phyloP scores from a whole-genome alignment of 2,329 filamentous ascomycete species.

The Aspergillus udagawae region DNA sequence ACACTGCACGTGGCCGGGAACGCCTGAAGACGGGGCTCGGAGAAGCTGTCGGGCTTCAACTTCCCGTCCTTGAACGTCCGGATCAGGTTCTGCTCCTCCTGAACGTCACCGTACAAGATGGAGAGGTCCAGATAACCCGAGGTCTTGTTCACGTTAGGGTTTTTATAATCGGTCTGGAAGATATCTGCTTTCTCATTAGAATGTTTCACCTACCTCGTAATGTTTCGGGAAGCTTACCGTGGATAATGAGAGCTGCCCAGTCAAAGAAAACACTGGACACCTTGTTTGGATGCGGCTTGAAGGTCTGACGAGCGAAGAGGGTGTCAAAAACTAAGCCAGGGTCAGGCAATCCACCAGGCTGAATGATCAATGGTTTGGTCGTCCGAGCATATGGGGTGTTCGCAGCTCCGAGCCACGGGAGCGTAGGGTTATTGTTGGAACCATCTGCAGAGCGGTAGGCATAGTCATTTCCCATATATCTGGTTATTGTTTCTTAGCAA shows the following conservation, averaged over 20 bases:
- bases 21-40: slow-evolving; percentile 65
- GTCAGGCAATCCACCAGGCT: slow-evolving; percentile 65
- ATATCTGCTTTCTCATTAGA: slow-evolving; percentile 46
- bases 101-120: slow-evolving; percentile 63
- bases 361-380: slow-evolving; percentile 55
- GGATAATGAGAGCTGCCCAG: slow-evolving; percentile 69
- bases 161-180: slow-evolving; percentile 64
- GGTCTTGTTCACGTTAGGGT: slow-evolving; percentile 60
- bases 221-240: slow-evolving; percentile 45
- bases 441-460: slow-evolving; percentile 68
- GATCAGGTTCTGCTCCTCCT: slow-evolving; percentile 48
- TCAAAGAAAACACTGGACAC: slow-evolving; percentile 69
- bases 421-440: slow-evolving; percentile 65
- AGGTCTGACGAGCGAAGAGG: slow-evolving; percentile 40
- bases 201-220: not conserved
- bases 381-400: slow-evolving; percentile 64
- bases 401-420: slow-evolving; percentile 63
- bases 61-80: slow-evolving; percentile 65
- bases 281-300: slow-evolving; percentile 61
- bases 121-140: slow-evolving; percentile 70
- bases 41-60: slow-evolving; percentile 69
- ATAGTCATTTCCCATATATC: slow-evolving; percentile 51
- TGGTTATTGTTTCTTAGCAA: slow-evolving; percentile 16
- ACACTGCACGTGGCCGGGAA: slow-evolving; percentile 70
- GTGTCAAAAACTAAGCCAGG: slow-evolving; percentile 50